These are phyloP conservation scores for Mollisiaceae sp. DNA, from an alignment of 2,329 filamentous ascomycete species.

Conservation along the genomic window DNA sequence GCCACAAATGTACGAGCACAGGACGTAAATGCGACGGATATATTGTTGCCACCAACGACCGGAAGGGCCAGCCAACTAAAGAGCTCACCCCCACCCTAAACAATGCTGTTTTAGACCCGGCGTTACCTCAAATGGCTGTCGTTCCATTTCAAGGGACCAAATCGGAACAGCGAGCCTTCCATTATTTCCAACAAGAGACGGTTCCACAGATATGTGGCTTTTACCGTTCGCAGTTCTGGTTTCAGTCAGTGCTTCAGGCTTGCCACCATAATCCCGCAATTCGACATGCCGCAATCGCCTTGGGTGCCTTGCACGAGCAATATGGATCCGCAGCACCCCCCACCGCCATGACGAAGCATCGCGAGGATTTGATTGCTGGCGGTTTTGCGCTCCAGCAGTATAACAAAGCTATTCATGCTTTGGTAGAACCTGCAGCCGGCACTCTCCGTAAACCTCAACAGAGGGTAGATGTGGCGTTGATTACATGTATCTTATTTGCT, in stretches of 20 bases:
- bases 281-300: slow-evolving; percentile 24
- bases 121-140: neutral
- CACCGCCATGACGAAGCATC: slow-evolving; percentile 5
- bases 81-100: neutral
- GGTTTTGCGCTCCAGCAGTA: slow-evolving; percentile 20
- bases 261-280: slow-evolving; percentile 52
- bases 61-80: neutral
- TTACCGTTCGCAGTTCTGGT: slow-evolving; percentile 68
- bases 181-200: slow-evolving; percentile 62
- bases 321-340: neutral
- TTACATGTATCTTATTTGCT: slow-evolving; percentile 25
- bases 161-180: slow-evolving; percentile 52
- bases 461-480: slow-evolving; percentile 16
- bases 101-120: neutral
- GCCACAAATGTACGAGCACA: slow-evolving; percentile 31
- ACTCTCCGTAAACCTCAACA: neutral
- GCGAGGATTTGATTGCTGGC: slow-evolving; percentile 11
- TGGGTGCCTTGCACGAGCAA: slow-evolving; percentile 22
- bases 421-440: neutral
- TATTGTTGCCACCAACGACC: neutral
- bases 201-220: slow-evolving; percentile 67
- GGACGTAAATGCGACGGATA: slow-evolving; percentile 36
- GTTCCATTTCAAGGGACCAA: neutral
- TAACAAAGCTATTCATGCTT: slow-evolving; percentile 14
- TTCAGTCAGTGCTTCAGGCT: slow-evolving; percentile 61